Percentiles rank a stretch among this genome's conserved stretches.
Evolutionary conservation across 2,329 filamentous ascomycete species (phyloP).

Genomic region (Amauroascus verrucosus): DNA sequence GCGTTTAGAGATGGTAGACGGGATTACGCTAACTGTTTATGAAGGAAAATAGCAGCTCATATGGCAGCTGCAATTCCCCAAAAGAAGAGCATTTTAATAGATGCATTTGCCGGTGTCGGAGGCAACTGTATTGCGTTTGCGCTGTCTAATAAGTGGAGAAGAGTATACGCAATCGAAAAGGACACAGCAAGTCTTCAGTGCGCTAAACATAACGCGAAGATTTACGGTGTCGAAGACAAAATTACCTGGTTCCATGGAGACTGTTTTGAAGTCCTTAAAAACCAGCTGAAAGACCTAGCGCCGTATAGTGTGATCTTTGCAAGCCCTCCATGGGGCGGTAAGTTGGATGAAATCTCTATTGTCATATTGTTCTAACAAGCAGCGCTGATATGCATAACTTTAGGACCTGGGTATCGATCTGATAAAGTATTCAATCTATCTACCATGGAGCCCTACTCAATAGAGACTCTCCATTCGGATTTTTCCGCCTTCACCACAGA

Average conservation of each 20-base stretch:
- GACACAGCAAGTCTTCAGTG: slow-evolving; percentile 72
- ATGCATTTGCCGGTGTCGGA: slow-evolving; percentile 83
- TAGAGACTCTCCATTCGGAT: slow-evolving; percentile 51
- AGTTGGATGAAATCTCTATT: slow-evolving; percentile 17
- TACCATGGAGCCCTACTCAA: slow-evolving; percentile 78
- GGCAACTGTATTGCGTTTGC: slow-evolving; percentile 96
- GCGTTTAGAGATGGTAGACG: neutral
- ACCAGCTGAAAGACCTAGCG: slow-evolving; percentile 39
- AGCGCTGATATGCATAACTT: slow-evolving; percentile 4
- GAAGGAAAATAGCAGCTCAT: slow-evolving; percentile 64
- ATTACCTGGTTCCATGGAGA: slow-evolving; percentile 84
- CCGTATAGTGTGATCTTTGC: slow-evolving; percentile 54
- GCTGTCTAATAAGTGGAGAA: slow-evolving; percentile 64
- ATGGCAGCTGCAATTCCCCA: slow-evolving; percentile 47
- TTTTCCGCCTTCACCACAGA: slow-evolving; percentile 46
- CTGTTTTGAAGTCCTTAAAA: slow-evolving; percentile 62
- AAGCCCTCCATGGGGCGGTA: slow-evolving; percentile 65
- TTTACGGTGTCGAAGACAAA: slow-evolving; percentile 68
- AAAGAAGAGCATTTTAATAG: slow-evolving; percentile 60
- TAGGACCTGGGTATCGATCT: slow-evolving; percentile 53
- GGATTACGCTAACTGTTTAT: neutral
- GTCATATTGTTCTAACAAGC: too few species aligned
- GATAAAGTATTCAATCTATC: slow-evolving; percentile 69
- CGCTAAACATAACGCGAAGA: slow-evolving; percentile 78
- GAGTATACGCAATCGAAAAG: slow-evolving; percentile 80